Percentiles rank a stretch among this genome's conserved stretches.
Conservation (phyloP, 192 early-diverging fungal species). For the Coemansia sp. region DNA sequence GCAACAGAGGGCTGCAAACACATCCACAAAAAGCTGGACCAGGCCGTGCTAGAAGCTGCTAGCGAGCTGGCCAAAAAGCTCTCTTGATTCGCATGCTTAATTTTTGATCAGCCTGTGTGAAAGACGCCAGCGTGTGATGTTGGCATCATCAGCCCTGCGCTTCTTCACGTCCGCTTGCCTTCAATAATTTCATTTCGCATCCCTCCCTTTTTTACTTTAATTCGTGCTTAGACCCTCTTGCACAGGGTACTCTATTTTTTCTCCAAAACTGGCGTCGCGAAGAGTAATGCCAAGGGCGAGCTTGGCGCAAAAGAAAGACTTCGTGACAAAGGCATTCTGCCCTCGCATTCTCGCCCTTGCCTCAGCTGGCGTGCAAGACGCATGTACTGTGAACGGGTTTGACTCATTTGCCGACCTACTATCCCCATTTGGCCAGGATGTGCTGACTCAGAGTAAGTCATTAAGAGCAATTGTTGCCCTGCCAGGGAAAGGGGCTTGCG, state of each 20-base stretch:
- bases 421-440: constrained; percentile 50
- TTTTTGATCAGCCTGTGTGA: neutral
- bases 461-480: neutral
- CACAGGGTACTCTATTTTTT: neutral
- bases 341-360: constrained; percentile 46
- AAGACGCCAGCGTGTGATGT: neutral
- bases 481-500: neutral
- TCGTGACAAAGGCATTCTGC: constrained; percentile 49
- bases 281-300: constrained; percentile 40
- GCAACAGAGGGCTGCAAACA: constrained; percentile 53
- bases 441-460: constrained; percentile 49
- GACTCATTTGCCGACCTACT: constrained; percentile 47
- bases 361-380: constrained; percentile 26
- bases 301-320: constrained; percentile 45
- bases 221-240: neutral
- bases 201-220: neutral
- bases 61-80: constrained; percentile 47
- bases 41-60: constrained; percentile 47
- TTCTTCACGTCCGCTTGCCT: neutral
- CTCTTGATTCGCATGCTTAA: constrained; percentile 1
- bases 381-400: constrained; percentile 32
- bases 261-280: constrained; percentile 40
- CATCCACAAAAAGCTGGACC: constrained; percentile 52
- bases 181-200: neutral
- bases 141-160: neutral